These are phyloP conservation scores for Aureobasidium namibiae DNA, from an alignment of 2,329 filamentous ascomycete species.

Conservation along the genomic window DNA sequence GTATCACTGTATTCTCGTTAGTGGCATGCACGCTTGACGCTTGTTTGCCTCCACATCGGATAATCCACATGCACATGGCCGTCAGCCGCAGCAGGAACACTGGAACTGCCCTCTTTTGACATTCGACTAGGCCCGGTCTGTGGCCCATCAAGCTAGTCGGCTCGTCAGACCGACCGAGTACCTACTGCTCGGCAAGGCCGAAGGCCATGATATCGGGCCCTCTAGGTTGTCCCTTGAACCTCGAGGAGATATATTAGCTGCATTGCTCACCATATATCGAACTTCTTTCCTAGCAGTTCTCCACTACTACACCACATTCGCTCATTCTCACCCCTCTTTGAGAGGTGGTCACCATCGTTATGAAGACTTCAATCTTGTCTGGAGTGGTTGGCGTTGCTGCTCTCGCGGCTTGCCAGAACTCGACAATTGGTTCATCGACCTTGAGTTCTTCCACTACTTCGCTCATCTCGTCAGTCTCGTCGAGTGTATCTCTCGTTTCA, in stretches of 20 bases:
- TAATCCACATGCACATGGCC: neutral
- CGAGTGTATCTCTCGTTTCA: neutral
- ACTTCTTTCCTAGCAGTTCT: neutral
- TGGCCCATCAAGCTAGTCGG: neutral
- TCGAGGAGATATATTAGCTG: neutral
- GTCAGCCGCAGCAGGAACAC: neutral
- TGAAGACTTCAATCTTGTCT: slow-evolving; percentile 42
- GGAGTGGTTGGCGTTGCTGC: slow-evolving; percentile 20
- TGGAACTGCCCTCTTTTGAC: neutral
- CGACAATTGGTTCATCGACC: neutral
- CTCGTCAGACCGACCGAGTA: neutral
- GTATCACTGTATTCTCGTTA: neutral
- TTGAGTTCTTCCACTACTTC: neutral
- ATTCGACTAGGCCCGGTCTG: neutral
- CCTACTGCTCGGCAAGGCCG: neutral
- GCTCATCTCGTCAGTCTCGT: neutral
- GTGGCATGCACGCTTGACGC: neutral
- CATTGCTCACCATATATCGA: neutral
- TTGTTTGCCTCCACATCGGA: neutral
- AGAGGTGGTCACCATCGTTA: slow-evolving; percentile 1
- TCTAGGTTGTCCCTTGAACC: neutral
- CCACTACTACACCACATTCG: neutral
- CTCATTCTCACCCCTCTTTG: neutral
- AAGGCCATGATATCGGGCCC: neutral
- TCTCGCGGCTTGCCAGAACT: slow-evolving; percentile 32